phyloP scores from a whole-genome alignment of 2,329 filamentous ascomycete genomes.

The Aspergillus fijiensis region DNA sequence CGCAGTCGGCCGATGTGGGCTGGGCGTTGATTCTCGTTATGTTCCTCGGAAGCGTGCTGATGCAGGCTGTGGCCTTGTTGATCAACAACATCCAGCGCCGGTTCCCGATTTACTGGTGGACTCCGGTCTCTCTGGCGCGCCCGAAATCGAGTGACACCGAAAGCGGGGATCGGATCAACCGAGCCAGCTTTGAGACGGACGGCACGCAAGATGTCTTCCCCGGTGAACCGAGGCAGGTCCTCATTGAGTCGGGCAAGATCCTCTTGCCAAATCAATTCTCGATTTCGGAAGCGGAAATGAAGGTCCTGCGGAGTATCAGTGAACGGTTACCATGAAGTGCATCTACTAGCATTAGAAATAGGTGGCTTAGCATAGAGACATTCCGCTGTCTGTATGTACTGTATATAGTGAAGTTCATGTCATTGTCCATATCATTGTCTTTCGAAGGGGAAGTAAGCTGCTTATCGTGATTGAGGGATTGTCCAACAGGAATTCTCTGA shows the following conservation, averaged over 20 bases:
- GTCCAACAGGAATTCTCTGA: too few relatives aligned
- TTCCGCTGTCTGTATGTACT: neutral
- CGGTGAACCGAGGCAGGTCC: conserved; percentile 27
- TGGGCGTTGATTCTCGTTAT: conserved; percentile 68
- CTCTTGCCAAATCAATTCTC: conserved; percentile 35
- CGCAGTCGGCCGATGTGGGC: conserved; percentile 56
- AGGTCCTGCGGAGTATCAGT: conserved; percentile 34
- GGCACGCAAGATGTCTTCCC: conserved; percentile 11
- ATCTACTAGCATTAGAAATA: neutral
- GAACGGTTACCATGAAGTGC: conserved; percentile 29
- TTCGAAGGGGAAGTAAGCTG: too few relatives aligned
- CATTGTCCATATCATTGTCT: too few relatives aligned
- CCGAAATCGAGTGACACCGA: conserved; percentile 20
- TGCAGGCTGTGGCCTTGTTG: conserved; percentile 62
- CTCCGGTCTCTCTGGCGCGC: conserved; percentile 30
- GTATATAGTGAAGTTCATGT: neutral
- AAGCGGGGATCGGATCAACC: conserved; percentile 17
- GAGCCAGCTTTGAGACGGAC: conserved; percentile 8
- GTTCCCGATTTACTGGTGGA: conserved; percentile 70
- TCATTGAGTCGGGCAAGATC: conserved; percentile 32
- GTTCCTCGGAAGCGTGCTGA: conserved; percentile 59
- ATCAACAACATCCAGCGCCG: conserved; percentile 68
- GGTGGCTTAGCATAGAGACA: neutral
- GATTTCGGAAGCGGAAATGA: conserved; percentile 34
- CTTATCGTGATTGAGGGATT: too few relatives aligned